These are phyloP conservation scores for Spathaspora gorwiae DNA, from an alignment of 805 yeast genomes.

Conservation along the genomic window DNA sequence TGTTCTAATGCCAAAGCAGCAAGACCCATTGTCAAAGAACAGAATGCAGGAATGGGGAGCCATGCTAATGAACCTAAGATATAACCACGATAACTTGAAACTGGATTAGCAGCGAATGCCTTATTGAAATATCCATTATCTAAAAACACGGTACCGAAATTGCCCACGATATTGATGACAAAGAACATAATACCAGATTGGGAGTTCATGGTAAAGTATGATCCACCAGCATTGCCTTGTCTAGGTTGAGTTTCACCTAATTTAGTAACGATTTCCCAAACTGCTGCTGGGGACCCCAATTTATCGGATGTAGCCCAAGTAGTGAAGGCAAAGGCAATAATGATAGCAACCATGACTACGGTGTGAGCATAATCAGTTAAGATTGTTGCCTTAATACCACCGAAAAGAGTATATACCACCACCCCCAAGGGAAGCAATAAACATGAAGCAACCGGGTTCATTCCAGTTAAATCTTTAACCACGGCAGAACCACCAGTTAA, in stretches of 20 bases:
- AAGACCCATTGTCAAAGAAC: slow-evolving; percentile 83
- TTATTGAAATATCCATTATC: slow-evolving; percentile 89
- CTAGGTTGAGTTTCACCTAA: slow-evolving; percentile 62
- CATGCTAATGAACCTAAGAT: slow-evolving; percentile 85
- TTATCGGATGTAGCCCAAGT: slow-evolving; percentile 65
- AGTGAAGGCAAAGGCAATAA: slow-evolving; percentile 75
- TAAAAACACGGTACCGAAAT: slow-evolving; percentile 82
- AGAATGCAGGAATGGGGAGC: slow-evolving; percentile 84
- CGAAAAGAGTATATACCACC: slow-evolving; percentile 39
- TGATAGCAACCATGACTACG: slow-evolving; percentile 64
- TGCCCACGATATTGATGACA: slow-evolving; percentile 81
- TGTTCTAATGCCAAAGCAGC: slow-evolving; percentile 71
- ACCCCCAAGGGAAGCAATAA: slow-evolving; percentile 81
- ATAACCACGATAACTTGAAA: slow-evolving; percentile 82
- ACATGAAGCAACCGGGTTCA: slow-evolving; percentile 73
- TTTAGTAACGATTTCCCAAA: slow-evolving; percentile 68
- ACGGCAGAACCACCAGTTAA: slow-evolving; percentile 89
- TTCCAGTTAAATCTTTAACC: slow-evolving; percentile 73
- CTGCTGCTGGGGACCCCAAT: slow-evolving; percentile 78
- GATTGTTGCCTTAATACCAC: slow-evolving; percentile 44
- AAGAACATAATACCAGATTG: slow-evolving; percentile 84
- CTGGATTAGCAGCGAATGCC: slow-evolving; percentile 82
- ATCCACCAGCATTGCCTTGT: slow-evolving; percentile 78
- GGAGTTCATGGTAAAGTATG: slow-evolving; percentile 84
- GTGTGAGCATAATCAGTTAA: slow-evolving; percentile 43